Evolutionary conservation across 208 protist genomes (phyloP), one percentile per base, ranked within the genome.

Genomic region (Leishmania amazonensis): DNA sequence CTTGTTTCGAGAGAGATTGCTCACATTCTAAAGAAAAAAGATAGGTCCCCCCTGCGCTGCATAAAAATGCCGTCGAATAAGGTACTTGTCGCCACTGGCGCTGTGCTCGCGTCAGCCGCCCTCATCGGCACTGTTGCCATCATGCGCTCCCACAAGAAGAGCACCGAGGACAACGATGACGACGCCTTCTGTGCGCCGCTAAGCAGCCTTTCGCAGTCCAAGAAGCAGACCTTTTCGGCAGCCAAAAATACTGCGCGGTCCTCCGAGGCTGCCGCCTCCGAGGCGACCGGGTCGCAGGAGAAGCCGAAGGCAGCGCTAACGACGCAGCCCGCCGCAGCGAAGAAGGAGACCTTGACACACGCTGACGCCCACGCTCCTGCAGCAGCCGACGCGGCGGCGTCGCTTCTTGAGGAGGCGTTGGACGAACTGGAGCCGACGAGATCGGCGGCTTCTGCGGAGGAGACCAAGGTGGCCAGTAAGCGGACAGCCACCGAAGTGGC

Each of bases 381-480:
- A 6, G 74, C 35, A 28, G 53, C 67, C 9, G 81, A 86, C 38
- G 21, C 76, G 3, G 62, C 70, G 19, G 75, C 54, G 17, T 81
- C 78, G 17, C 70, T 87, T 54, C 78, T 87, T 3, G 84, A 90
- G 17, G 83, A 84, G 62, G 79, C 79, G 9, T 54, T 88, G 60
- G 71, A 80, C 45, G 84, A 88, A 70, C 58, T 86, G 45, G 75
- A 78, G 62, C 78, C 80, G 7, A 53, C 47, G 6, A 78, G 21
- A 31, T 38, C 64, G 42, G 21, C 53, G 21, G 53, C 73, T 31
- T 40, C 58, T 11, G 78, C 11, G 3, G 58, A 38, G 47, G 64
- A 76, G 75, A 45, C 65, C 24, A 79, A 78, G 65, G 31, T 9
- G n/a, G 53, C 28, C 35, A 9, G 9, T 24, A 74, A 77, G 51